These are phyloP conservation scores for Dryadomyces sulphureus DNA, from an alignment of 2,329 filamentous ascomycete species.

Conservation along the genomic window DNA sequence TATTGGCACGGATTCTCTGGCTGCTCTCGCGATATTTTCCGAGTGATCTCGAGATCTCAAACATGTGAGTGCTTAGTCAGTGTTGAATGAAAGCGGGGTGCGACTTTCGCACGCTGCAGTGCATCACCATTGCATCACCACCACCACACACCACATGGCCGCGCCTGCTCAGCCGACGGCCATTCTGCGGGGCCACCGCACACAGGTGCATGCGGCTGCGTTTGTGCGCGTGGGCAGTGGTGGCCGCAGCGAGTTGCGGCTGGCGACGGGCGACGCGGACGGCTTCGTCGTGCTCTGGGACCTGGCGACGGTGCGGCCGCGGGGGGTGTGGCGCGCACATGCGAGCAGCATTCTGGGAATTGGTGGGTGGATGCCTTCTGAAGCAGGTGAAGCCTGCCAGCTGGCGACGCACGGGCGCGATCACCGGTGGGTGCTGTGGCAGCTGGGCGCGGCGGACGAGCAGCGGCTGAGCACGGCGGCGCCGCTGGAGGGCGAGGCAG, in stretches of 20 bases:
- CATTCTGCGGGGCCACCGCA: constrained; percentile 73
- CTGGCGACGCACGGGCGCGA: constrained; percentile 79
- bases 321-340: constrained; percentile 80
- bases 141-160: neutral
- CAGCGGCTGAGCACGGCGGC: constrained; percentile 48
- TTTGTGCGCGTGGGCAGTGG: constrained; percentile 23
- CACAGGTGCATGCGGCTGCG: constrained; percentile 38
- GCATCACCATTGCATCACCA: no score
- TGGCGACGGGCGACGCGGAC: constrained; percentile 78
- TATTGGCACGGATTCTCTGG: no score
- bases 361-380: constrained; percentile 57
- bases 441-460: constrained; percentile 47
- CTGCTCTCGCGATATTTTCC: no score
- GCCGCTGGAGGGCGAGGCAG: constrained; percentile 45
- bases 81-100: no score
- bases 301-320: constrained; percentile 62
- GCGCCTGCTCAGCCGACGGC: constrained; percentile 27
- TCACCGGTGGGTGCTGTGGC: constrained; percentile 76
- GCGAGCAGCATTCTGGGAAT: constrained; percentile 62
- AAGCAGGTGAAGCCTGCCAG: constrained; percentile 15
- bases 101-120: no score
- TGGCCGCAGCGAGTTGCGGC: constrained; percentile 68
- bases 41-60: no score
- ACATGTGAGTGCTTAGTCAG: no score
- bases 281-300: constrained; percentile 84